A percentile compares a stretch with the other conserved stretches of the same genome.
phyloP scores from a whole-genome alignment of 2,329 filamentous ascomycete genomes.

The Cercospora sp. region DNA sequence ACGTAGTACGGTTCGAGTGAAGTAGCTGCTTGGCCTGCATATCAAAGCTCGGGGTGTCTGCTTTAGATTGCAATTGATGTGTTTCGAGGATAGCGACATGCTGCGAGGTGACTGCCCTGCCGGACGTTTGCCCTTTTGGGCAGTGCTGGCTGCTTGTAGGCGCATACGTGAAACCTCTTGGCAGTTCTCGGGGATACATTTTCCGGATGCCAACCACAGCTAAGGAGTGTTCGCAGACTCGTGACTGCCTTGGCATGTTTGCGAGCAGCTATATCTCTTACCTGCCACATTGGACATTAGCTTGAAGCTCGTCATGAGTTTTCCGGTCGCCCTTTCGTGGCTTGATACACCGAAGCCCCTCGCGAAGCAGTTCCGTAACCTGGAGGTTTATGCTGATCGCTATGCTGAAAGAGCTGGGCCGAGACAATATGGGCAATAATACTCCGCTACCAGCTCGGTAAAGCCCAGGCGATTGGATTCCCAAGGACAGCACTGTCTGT shows the following conservation, averaged over 20 bases:
- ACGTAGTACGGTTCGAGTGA: background rate
- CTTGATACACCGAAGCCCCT: background rate
- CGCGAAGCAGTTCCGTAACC: background rate
- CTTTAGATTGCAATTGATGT: background rate
- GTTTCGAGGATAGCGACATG: background rate
- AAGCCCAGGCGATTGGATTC: background rate
- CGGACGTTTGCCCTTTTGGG: background rate
- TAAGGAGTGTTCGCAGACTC: background rate
- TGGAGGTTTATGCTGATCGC: background rate
- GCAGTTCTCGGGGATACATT: background rate
- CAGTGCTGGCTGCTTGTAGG: background rate
- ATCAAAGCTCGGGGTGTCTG: background rate
- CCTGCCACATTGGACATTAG: background rate
- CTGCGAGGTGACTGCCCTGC: background rate
- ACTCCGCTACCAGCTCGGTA: background rate
- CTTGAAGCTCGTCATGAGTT: background rate
- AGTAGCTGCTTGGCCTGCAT: background rate
- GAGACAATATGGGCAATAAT: background rate
- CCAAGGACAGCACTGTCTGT: background rate
- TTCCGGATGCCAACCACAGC: background rate
- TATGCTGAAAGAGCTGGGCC: background rate
- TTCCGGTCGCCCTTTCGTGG: background rate
- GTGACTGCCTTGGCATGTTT: background rate
- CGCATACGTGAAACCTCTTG: slow-evolving; percentile 3
- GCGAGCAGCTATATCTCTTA: background rate